A percentile compares a stretch with the other conserved stretches of the same genome.
phyloP scores from a whole-genome alignment of 352 stramenopile species.

The Thalassiosira delicatula region DNA sequence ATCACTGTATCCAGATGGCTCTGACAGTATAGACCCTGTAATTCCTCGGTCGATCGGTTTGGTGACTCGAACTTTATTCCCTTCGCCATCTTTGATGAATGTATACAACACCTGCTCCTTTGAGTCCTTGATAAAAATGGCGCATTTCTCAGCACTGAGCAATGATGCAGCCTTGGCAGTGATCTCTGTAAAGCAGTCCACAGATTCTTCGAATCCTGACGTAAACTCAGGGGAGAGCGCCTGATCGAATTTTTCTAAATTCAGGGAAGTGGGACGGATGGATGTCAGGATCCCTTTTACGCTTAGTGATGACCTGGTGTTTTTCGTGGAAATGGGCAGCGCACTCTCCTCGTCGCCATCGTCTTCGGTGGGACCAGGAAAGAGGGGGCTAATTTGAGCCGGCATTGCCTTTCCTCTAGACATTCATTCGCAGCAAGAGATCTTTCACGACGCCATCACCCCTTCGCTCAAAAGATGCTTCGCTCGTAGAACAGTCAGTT shows the following conservation, averaged over 20 bases:
- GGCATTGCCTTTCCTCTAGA: too few relatives aligned
- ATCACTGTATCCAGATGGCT: constrained; percentile 40
- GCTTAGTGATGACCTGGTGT: neutral
- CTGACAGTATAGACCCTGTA: constrained; percentile 50
- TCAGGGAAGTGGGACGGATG: constrained; percentile 40
- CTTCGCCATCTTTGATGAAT: constrained; percentile 51
- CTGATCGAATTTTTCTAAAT: constrained; percentile 62
- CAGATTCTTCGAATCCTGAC: constrained; percentile 64
- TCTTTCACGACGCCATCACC: too few relatives aligned
- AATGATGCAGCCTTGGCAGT: constrained; percentile 58
- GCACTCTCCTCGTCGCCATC: constrained; percentile 17
- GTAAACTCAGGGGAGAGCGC: constrained; percentile 56
- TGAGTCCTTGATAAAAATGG: constrained; percentile 58
- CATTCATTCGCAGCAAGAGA: too few relatives aligned
- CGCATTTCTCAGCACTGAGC: constrained; percentile 59
- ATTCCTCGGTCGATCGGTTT: constrained; percentile 60
- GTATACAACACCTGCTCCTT: constrained; percentile 64
- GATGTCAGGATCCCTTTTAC: constrained; percentile 17
- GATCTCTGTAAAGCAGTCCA: constrained; percentile 60
- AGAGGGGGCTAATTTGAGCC: constrained; percentile 45
- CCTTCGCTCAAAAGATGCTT: too few relatives aligned
- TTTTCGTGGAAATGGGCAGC: neutral
- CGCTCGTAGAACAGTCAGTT: too few relatives aligned
- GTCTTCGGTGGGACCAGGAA: neutral
- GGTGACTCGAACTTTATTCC: constrained; percentile 41